Conservation (phyloP, 441 rosid species). For the Populus hybrid region DNA sequence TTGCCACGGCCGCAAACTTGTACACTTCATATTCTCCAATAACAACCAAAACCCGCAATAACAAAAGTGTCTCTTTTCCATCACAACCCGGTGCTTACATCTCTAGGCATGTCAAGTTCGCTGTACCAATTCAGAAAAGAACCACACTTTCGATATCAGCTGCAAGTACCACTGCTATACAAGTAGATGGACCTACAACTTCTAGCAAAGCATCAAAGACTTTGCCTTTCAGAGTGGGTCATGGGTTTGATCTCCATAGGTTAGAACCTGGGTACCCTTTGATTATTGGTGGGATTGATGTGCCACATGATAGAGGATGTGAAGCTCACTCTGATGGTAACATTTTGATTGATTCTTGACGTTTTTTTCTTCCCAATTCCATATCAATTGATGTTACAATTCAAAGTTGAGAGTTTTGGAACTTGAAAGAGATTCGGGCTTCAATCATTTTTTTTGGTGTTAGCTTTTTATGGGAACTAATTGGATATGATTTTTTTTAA, state of each 20-base stretch:
- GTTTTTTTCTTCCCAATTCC: not conserved
- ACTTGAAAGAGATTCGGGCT: not conserved
- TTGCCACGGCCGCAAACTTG: constrained; percentile 55
- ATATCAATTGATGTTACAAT: not conserved
- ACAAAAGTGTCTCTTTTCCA: constrained; percentile 25
- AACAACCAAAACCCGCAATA: constrained; percentile 6
- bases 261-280: constrained; percentile 90
- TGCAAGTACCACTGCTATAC: constrained; percentile 37
- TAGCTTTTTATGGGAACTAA: not conserved
- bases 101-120: constrained; percentile 11
- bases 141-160: constrained; percentile 33
- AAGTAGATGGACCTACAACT: constrained; percentile 40
- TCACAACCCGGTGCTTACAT: constrained; percentile 12
- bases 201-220: constrained; percentile 42
- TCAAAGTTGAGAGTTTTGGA: not conserved
- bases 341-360: not conserved
- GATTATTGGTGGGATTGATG: constrained; percentile 88
- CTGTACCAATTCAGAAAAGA: constrained; percentile 5
- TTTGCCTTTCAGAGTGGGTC: constrained; percentile 85
- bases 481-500: not conserved
- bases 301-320: constrained; percentile 89
- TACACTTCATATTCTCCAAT: constrained; percentile 6
- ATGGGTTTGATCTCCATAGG: constrained; percentile 90
- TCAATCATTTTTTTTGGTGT: constrained; percentile 1
- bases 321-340: constrained; percentile 98